These are phyloP conservation scores for Fusarium austroafricanum DNA, from an alignment of 2,329 filamentous ascomycete genomes.

Conservation along the genomic window DNA sequence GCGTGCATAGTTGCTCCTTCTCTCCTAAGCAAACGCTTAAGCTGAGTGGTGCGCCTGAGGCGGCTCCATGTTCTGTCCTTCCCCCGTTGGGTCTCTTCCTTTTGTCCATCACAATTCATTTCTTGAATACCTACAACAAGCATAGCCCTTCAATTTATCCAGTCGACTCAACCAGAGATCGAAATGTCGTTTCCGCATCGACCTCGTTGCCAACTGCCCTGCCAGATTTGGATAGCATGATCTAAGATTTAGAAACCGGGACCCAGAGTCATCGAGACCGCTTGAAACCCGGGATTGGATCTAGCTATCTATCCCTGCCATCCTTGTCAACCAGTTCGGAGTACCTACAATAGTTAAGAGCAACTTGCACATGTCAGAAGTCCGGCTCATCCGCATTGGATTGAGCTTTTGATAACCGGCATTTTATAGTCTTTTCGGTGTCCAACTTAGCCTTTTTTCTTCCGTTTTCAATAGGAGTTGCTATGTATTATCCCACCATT, in stretches of 20 bases:
- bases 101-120: constrained; percentile 37
- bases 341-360: not conserved
- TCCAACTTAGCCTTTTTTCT: not conserved
- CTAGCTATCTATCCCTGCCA: constrained; percentile 4
- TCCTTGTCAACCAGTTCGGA: not conserved
- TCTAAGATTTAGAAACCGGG: constrained; percentile 26
- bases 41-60: constrained; percentile 46
- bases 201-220: not conserved
- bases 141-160: not conserved
- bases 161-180: not conserved
- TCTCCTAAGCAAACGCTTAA: constrained; percentile 13
- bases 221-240: constrained; percentile 19
- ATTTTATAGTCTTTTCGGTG: not conserved
- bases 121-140: not conserved
- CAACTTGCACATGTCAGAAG: constrained; percentile 11
- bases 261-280: constrained; percentile 3
- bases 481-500: not conserved
- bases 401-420: not conserved
- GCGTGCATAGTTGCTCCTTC: not conserved
- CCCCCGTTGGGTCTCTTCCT: constrained; percentile 32
- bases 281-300: constrained; percentile 5
- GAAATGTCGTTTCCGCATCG: not conserved
- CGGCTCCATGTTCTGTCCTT: constrained; percentile 12
- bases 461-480: not conserved
- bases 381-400: constrained; percentile 11